Evolutionary conservation across 2,329 filamentous ascomycete genomes (phyloP).

Genomic region (Colletotrichum tanaceti): DNA sequence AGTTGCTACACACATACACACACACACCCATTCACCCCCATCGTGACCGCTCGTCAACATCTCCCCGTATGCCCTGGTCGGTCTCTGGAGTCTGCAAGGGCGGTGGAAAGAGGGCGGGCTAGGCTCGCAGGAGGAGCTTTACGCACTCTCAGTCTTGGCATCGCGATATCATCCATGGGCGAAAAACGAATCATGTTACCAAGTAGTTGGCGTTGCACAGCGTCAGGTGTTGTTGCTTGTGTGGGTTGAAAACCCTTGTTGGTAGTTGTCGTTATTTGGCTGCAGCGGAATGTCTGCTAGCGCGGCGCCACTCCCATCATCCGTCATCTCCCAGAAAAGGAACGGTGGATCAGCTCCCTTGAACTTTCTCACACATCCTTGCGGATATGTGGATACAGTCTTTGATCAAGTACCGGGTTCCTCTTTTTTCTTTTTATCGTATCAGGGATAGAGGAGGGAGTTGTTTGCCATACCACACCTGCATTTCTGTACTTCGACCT

Average conservation of each 20-base stretch:
- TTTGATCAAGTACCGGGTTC: constrained; percentile 40
- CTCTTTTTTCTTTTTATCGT: constrained; percentile 28
- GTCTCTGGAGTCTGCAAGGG: constrained; percentile 1
- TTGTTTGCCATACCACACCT: constrained; percentile 3
- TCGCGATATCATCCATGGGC: constrained; percentile 16
- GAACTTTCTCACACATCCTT: constrained; percentile 13
- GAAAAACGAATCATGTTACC: constrained; percentile 19
- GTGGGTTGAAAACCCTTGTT: constrained; percentile 19
- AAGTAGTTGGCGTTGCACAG: constrained; percentile 12
- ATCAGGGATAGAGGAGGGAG: constrained; percentile 19
- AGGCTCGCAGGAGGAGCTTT: constrained; percentile 29
- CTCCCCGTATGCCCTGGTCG: constrained; percentile 15
- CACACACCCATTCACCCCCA: background rate
- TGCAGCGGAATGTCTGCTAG: constrained; percentile 40
- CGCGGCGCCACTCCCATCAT: constrained; percentile 41
- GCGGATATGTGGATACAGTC: constrained; percentile 15
- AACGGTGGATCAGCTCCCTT: constrained; percentile 38
- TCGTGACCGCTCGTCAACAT: constrained; percentile 37
- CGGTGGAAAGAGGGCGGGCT: constrained; percentile 11
- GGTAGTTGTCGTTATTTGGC: constrained; percentile 30
- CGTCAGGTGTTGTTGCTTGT: constrained; percentile 19
- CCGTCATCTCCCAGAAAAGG: constrained; percentile 42
- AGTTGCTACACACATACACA: background rate
- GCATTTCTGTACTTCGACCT: constrained; percentile 11
- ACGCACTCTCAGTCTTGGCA: constrained; percentile 30